A percentile compares a stretch with the other conserved stretches of the same genome.
Conservation (phyloP, 805 yeast genomes). For the Kodamaea nitidulidarum region DNA sequence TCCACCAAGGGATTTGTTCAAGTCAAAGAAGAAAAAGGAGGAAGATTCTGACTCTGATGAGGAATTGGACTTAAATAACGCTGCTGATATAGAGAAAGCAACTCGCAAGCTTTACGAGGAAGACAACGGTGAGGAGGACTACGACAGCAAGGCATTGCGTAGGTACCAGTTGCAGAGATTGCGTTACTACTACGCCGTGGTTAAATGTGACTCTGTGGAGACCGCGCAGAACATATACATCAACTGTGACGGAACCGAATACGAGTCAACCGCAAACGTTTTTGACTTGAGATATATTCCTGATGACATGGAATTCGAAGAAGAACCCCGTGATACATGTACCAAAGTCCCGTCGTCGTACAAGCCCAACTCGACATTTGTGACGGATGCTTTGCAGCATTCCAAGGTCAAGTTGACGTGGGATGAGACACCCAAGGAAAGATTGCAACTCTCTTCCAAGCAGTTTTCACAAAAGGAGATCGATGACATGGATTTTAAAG, state of each 20-base stretch:
- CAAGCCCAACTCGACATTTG: constrained; percentile 69
- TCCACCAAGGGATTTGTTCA: constrained; percentile 83
- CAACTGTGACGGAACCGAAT: constrained; percentile 92
- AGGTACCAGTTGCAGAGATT: constrained; percentile 89
- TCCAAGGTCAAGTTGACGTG: constrained; percentile 95
- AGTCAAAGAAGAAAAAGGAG: constrained; percentile 35
- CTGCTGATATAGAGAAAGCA: constrained; percentile 50
- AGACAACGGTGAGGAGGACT: constrained; percentile 78
- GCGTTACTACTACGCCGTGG: constrained; percentile 90
- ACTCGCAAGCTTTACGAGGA: constrained; percentile 74
- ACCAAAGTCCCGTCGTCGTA: constrained; percentile 69
- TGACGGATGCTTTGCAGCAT: constrained; percentile 93
- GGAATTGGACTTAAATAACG: constrained; percentile 44
- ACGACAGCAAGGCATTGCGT: constrained; percentile 78
- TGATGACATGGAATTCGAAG: constrained; percentile 80
- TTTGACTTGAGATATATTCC: constrained; percentile 93
- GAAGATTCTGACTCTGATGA: constrained; percentile 32
- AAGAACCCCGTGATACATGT: constrained; percentile 73
- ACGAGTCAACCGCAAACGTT: constrained; percentile 89
- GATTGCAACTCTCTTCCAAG: constrained; percentile 68
- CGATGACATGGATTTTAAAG: constrained; percentile 87
- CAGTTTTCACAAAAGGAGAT: constrained; percentile 86
- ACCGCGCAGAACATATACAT: constrained; percentile 77
- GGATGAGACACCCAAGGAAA: constrained; percentile 97
- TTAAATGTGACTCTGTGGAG: constrained; percentile 67